A percentile compares a stretch with the other conserved stretches of the same genome.
Evolutionary conservation across 2,329 filamentous ascomycete species (phyloP).

Genomic region (Periconia digitata): DNA sequence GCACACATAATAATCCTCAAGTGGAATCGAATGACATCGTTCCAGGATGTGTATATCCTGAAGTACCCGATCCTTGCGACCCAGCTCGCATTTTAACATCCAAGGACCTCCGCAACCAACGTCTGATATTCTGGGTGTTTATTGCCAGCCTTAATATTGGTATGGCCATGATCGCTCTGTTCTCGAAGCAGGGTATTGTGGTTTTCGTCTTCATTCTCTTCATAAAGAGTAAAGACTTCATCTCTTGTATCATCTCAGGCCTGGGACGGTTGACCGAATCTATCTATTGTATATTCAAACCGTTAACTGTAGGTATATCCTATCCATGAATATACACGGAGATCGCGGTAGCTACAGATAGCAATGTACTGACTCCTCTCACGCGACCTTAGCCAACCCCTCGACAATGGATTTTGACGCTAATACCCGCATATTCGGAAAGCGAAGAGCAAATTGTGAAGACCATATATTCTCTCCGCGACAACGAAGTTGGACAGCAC

Average conservation of each 20-base stretch:
- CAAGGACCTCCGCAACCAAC: background rate
- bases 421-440: constrained; percentile 6
- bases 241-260: background rate
- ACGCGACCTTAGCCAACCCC: no score
- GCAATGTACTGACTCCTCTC: no score
- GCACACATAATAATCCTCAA: no score
- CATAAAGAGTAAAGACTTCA: constrained; percentile 4
- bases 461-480: constrained; percentile 1
- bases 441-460: constrained; percentile 6
- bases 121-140: background rate
- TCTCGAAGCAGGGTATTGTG: background rate
- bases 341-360: no score
- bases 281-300: constrained; percentile 3
- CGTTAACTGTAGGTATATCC: no score
- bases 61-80: background rate
- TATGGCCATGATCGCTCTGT: background rate
- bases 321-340: no score
- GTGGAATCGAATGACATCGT: background rate
- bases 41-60: constrained; percentile 2
- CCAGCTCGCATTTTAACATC: background rate
- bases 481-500: constrained; percentile 5
- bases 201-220: constrained; percentile 2
- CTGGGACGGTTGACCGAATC: background rate
- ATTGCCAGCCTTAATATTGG: constrained; percentile 1
- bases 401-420: constrained; percentile 6